phyloP scores from a whole-genome alignment of 768 basidiomycete genomes.

The Phaeotremella skinneri region DNA sequence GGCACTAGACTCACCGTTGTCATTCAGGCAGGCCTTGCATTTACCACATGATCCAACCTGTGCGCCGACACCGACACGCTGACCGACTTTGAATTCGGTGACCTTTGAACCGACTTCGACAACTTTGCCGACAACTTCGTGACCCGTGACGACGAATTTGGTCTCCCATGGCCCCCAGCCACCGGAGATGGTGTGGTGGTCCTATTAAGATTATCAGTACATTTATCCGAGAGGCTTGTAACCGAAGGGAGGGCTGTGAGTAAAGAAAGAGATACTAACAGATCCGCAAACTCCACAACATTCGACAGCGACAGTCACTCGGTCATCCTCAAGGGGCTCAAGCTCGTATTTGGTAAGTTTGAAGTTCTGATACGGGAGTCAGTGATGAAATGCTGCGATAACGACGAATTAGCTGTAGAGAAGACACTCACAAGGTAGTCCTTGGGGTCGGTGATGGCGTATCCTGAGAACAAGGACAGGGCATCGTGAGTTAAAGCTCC shows the following conservation, averaged over 20 bases:
- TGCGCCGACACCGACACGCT: constrained; percentile 60
- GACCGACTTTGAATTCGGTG: constrained; percentile 55
- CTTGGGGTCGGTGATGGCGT: constrained; percentile 49
- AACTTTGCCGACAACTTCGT: constrained; percentile 50
- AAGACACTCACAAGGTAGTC: constrained; percentile 42
- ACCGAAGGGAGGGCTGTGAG: too few relatives aligned
- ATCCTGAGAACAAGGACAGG: constrained; percentile 24
- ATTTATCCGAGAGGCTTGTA: neutral
- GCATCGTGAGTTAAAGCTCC: neutral
- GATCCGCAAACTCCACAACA: constrained; percentile 47
- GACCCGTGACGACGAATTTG: constrained; percentile 49
- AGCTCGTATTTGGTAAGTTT: constrained; percentile 49
- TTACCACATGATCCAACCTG: constrained; percentile 60
- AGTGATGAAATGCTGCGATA: neutral
- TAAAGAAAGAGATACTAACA: constrained; percentile 22
- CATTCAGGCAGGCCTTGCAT: constrained; percentile 58
- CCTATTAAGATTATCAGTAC: constrained; percentile 25
- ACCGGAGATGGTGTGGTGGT: constrained; percentile 52
- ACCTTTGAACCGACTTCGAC: constrained; percentile 48
- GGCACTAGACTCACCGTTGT: constrained; percentile 52
- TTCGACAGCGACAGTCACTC: constrained; percentile 49
- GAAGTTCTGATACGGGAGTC: constrained; percentile 36
- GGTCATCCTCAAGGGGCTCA: constrained; percentile 42
- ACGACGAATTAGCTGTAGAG: neutral
- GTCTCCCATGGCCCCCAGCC: constrained; percentile 49